These are phyloP conservation scores for Diversispora eburnea DNA, from an alignment of 192 early-diverging fungal species.

Conservation along the genomic window DNA sequence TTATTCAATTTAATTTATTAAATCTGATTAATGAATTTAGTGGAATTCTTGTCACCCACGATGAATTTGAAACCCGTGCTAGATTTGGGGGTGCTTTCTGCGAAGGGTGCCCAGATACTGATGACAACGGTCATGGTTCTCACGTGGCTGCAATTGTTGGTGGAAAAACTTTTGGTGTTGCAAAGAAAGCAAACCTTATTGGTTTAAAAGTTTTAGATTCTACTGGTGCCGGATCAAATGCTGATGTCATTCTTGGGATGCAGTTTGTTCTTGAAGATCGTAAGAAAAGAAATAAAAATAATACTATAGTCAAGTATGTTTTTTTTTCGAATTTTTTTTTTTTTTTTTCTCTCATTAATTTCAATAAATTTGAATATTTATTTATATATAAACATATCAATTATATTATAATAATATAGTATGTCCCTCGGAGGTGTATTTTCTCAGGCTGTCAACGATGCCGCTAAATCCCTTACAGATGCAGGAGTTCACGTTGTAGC, in stretches of 20 bases:
- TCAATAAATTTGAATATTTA: no score
- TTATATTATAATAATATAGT: background rate
- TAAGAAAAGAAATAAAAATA: background rate
- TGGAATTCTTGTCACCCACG: constrained; percentile 77
- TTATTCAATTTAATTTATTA: background rate
- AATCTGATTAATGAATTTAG: background rate
- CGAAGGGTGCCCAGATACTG: constrained; percentile 44
- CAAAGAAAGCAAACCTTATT: constrained; percentile 55
- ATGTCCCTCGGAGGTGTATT: constrained; percentile 51
- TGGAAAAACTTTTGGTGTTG: constrained; percentile 51
- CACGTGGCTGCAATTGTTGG: constrained; percentile 48
- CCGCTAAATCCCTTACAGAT: constrained; percentile 49
- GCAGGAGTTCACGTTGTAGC: constrained; percentile 68
- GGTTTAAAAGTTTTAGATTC: constrained; percentile 56
- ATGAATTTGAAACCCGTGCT: constrained; percentile 91
- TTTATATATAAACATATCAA: no score
- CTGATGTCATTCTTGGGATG: constrained; percentile 64
- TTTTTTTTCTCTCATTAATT: background rate
- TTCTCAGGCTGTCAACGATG: constrained; percentile 47
- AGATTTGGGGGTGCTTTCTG: constrained; percentile 77
- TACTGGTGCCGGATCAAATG: constrained; percentile 47
- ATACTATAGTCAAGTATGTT: constrained; percentile 14
- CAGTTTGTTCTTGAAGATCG: constrained; percentile 39
- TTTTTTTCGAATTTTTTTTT: background rate
- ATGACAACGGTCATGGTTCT: constrained; percentile 47